Conservation (phyloP, 2,329 filamentous ascomycete genomes). For the Xylaria sp. region DNA sequence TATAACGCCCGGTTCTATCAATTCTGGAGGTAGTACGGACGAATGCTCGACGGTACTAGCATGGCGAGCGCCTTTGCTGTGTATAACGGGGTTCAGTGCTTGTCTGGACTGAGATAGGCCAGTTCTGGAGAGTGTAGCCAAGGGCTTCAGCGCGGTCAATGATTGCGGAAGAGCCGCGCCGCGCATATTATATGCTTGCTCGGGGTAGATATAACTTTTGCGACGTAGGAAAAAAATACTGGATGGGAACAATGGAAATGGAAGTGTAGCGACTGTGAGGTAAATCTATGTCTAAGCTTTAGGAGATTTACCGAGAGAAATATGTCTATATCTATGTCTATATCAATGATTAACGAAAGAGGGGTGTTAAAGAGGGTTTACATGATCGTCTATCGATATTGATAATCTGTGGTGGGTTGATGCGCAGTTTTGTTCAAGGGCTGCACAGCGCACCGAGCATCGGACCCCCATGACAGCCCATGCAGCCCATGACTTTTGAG, state of each 20-base stretch:
- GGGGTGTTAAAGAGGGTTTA: conserved; percentile 7
- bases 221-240: conserved; percentile 13
- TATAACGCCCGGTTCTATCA: conserved; percentile 45
- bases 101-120: conserved; percentile 41
- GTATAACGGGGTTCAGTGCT: conserved; percentile 32
- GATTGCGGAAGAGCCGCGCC: conserved; percentile 43
- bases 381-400: conserved; percentile 26
- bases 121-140: conserved; percentile 41
- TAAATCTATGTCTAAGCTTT: conserved; percentile 1
- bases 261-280: conserved; percentile 11
- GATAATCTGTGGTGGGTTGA: conserved; percentile 4
- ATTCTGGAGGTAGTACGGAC: conserved; percentile 31
- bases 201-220: conserved; percentile 1
- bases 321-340: conserved; percentile 22
- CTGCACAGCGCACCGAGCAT: conserved; percentile 12
- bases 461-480: conserved; percentile 11
- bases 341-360: conserved; percentile 13
- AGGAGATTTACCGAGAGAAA: background rate
- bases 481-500: conserved; percentile 12
- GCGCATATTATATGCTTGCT: conserved; percentile 42
- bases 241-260: conserved; percentile 11
- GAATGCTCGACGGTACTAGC: conserved; percentile 44
- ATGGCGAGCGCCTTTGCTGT: conserved; percentile 39
- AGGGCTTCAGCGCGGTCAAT: conserved; percentile 45
- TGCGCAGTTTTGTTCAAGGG: conserved; percentile 11